Base-by-base conservation (phyloP, 345 rosid species). In the Aquilaria malaccensis region DNA sequence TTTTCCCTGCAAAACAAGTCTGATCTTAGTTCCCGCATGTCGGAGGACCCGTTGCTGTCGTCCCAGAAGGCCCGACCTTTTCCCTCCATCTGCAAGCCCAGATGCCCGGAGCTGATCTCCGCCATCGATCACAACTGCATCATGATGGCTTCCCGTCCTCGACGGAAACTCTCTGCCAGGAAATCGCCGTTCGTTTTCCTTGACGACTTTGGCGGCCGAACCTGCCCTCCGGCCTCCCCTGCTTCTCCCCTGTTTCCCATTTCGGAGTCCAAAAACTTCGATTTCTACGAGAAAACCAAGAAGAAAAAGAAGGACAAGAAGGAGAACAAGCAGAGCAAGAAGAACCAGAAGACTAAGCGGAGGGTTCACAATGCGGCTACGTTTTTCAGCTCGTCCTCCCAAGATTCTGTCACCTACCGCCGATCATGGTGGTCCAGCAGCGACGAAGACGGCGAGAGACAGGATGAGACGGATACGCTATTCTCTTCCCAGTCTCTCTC, bases 401-500 rank as follows among this genome's bases (percentile, higher is more conserved):
- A 37, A 46, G 86, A 81, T 5, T 80, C 75, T 41, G 33, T 64
- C 22, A 72, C 70, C 63, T 70, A 65, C 50, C 37, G 62, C 41
- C 68, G 73, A 30, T 73, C 81, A 64, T 67, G 70, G 56, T 88
- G 88, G 91, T 85, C 76, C 53, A 84, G 85, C 73, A 88, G 85
- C 64, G 95, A 84, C 3, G 92, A 87, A 54, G 74, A 75, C 54
- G 83, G 77, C 43, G 7, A 3, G 43, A 37, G 43, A 37, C 7
- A 9, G 52, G 79, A 75, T 9, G 87, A 68, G 52, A 70, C 74
- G 0, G 97, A 80, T 57, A 78, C 88, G 0, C 72, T 86, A 55
- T 90, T 90, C 74, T 86, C 96, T 52, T 85, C 96, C 0, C 78
- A 68, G 75, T 80, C 83, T 66, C 76, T 82, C 63, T 85, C 98